Base-by-base conservation (phyloP, 306 rosid genomes). In the Begonia peltatifolia region DNA sequence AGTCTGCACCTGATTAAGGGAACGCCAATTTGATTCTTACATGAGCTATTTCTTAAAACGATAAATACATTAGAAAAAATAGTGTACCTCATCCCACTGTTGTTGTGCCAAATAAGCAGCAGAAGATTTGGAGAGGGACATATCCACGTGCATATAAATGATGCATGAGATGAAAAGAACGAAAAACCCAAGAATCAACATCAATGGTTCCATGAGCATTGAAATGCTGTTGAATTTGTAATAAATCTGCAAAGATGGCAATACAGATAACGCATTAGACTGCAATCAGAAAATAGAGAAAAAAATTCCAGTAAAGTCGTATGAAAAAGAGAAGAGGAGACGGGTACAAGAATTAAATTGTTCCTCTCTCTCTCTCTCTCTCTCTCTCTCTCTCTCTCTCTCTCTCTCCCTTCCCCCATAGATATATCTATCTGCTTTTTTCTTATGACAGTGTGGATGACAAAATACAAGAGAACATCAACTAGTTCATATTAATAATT, bases 81-180 rank as follows among this genome's bases (percentile, higher is more conserved):
- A 44, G 71, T 63, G 67, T 30, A 86, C 99, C 80, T 92, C 96
- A 66, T 92, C 99, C 99, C 96, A 86, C 71, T 86, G 96, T 59
- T 83, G 71, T 67, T 81, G 83, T 41, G 96, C 96, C 75, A 92
- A 57, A 75, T 92, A 92, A 66, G 93, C 73, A 15, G 99, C 78
- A 55, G 99, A 92, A 55, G 93, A 79, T 64, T 92, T 92, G 57
- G 99, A 86, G 66, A 92, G 86, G 59, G 96, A 81, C 76, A 86
- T 54, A 70, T 92, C 99, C 23, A 71, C 90, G 61, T 76, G 96
- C 77, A 71, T 63, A 73, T 81, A 92, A 42, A 79, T 63, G 63
- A 83, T 75, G 68, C 88, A 78, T 23, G 96, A 61, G 68, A 86
- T 72, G 56, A 92, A 92, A 23, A 92, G 76, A 58, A 77, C 60